Conservation (phyloP, 352 stramenopile species). For the Phytophthora kernoviae region DNA sequence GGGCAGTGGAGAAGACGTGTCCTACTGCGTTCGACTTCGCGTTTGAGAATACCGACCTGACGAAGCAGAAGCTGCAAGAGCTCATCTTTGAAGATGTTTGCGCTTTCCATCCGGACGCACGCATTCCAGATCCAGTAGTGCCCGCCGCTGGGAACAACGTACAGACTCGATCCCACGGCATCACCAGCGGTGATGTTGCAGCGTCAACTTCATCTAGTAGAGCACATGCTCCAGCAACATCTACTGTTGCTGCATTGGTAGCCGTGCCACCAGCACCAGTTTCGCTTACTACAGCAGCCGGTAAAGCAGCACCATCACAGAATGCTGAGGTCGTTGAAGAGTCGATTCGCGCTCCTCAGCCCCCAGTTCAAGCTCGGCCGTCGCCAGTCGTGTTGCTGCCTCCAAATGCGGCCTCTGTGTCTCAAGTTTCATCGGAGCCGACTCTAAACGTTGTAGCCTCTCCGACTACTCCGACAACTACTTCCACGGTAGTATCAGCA, state of each 20-base stretch:
- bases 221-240: constrained; percentile 17
- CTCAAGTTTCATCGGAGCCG: constrained; percentile 28
- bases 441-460: constrained; percentile 13
- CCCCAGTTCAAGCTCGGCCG: constrained; percentile 23
- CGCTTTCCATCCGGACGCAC: constrained; percentile 85
- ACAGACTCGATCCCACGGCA: constrained; percentile 15
- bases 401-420: constrained; percentile 19
- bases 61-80: constrained; percentile 90
- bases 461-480: constrained; percentile 13
- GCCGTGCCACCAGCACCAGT: constrained; percentile 28
- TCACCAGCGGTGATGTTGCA: constrained; percentile 22
- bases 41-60: constrained; percentile 90
- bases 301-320: constrained; percentile 10
- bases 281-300: constrained; percentile 21
- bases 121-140: constrained; percentile 45
- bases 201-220: constrained; percentile 18
- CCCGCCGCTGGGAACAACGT: constrained; percentile 18
- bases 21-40: constrained; percentile 84
- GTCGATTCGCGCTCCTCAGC: constrained; percentile 7
- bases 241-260: constrained; percentile 13
- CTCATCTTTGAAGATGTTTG: constrained; percentile 93
- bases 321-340: constrained; percentile 20
- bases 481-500: constrained; percentile 14
- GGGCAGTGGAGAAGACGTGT: constrained; percentile 75
- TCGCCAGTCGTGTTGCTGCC: constrained; percentile 47